These are phyloP conservation scores for Neospermospora avenae DNA, from an alignment of 2,329 filamentous ascomycete genomes.

Conservation along the genomic window DNA sequence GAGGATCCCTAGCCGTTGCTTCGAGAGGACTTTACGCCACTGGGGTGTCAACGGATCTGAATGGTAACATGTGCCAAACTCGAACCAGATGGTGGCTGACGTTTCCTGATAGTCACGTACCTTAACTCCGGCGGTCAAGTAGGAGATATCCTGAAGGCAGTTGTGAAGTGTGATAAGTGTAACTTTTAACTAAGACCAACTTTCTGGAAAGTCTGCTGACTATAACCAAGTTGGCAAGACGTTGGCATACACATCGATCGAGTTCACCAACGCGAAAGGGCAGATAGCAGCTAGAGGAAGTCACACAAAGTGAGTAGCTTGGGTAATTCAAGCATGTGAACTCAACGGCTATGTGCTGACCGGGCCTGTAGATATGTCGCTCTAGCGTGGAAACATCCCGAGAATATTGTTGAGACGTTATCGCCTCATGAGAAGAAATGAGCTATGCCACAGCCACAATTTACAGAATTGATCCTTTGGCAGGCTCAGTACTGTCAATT, in stretches of 20 bases:
- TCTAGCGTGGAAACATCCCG: constrained; percentile 35
- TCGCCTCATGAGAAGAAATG: constrained; percentile 25
- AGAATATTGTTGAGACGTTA: constrained; percentile 35
- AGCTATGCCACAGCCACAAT: not conserved
- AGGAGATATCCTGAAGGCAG: constrained; percentile 54
- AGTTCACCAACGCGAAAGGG: constrained; percentile 56
- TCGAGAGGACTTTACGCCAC: constrained; percentile 61
- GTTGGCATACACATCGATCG: constrained; percentile 57
- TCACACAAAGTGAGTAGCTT: constrained; percentile 57
- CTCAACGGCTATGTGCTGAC: not conserved
- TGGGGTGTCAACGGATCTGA: constrained; percentile 63
- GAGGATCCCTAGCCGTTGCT: constrained; percentile 62
- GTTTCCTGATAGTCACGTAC: constrained; percentile 56
- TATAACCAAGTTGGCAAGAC: constrained; percentile 56
- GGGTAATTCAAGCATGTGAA: not conserved
- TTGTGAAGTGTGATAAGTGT: constrained; percentile 62
- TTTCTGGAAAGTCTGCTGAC: not conserved
- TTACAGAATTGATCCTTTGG: no score
- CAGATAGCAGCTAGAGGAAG: constrained; percentile 60
- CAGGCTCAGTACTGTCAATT: no score
- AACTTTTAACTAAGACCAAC: constrained; percentile 9
- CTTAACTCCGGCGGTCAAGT: constrained; percentile 54
- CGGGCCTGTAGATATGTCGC: constrained; percentile 33
- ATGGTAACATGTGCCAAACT: constrained; percentile 41
- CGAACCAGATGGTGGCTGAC: not conserved